Percentiles rank a stretch among this genome's conserved stretches.
These are phyloP conservation scores for Penicillium sp. DNA, from an alignment of 2,329 filamentous ascomycete genomes.

Conservation along the genomic window DNA sequence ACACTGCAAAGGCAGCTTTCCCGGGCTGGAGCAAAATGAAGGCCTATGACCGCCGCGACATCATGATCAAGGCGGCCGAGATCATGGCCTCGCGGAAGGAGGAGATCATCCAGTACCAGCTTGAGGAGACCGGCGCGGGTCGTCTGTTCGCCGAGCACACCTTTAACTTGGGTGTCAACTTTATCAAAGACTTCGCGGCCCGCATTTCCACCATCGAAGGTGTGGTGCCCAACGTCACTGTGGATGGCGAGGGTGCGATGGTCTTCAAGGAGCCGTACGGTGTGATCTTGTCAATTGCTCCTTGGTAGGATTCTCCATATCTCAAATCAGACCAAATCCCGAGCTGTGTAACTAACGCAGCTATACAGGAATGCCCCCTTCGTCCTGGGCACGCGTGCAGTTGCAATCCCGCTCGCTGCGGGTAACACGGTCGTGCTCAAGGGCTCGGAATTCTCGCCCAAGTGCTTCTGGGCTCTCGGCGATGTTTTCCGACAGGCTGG, in stretches of 20 bases:
- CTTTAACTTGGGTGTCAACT: slow-evolving; percentile 31
- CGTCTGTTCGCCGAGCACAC: slow-evolving; percentile 37
- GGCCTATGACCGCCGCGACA: slow-evolving; percentile 58
- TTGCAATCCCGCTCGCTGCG: slow-evolving; percentile 61
- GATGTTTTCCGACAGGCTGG: slow-evolving; percentile 68
- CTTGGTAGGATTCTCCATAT: slow-evolving; percentile 57
- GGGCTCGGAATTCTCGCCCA: slow-evolving; percentile 63
- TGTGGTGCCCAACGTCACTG: slow-evolving; percentile 44
- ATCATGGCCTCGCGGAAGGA: slow-evolving; percentile 51
- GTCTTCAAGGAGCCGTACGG: slow-evolving; percentile 73
- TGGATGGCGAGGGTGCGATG: slow-evolving; percentile 56
- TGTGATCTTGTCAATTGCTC: slow-evolving; percentile 72
- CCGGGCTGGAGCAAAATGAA: slow-evolving; percentile 63
- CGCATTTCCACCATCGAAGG: slow-evolving; percentile 48
- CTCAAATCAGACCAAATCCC: background rate
- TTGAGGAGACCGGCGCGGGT: slow-evolving; percentile 53
- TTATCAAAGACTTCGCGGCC: slow-evolving; percentile 51
- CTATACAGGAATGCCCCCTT: slow-evolving; percentile 51
- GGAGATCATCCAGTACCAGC: slow-evolving; percentile 59
- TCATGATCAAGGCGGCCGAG: slow-evolving; percentile 50
- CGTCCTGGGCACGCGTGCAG: slow-evolving; percentile 46
- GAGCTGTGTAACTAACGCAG: slow-evolving; percentile 1
- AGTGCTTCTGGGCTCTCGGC: slow-evolving; percentile 59
- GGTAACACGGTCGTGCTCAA: slow-evolving; percentile 76
- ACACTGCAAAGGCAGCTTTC: slow-evolving; percentile 64